Evolutionary conservation across 768 basidiomycete genomes (phyloP).

Genomic region (Termitomyces sp.): DNA sequence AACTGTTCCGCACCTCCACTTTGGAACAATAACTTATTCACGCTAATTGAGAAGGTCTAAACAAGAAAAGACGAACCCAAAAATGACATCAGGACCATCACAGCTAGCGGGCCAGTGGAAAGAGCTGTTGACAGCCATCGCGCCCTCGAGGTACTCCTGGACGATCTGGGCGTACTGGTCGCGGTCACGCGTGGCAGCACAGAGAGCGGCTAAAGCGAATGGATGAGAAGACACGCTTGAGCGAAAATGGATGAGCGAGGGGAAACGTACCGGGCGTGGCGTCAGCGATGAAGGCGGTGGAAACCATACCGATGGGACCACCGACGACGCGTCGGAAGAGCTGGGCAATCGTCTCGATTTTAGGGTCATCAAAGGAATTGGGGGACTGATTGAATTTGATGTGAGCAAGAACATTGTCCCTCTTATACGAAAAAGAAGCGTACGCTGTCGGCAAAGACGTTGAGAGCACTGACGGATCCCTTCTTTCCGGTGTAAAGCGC

Average conservation of each 20-base stretch:
- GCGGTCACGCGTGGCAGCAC: conserved; percentile 41
- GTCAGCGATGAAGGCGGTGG: conserved; percentile 44
- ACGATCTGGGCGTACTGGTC: conserved; percentile 32
- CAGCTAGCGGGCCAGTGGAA: conserved; percentile 42
- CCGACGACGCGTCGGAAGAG: conserved; percentile 39
- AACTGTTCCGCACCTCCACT: conserved; percentile 43
- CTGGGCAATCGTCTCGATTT: conserved; percentile 44
- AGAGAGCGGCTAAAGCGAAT: conserved; percentile 32
- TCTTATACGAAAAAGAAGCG: conserved; percentile 10
- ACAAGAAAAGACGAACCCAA: conserved; percentile 29
- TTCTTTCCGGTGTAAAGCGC: conserved; percentile 47
- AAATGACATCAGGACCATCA: conserved; percentile 41
- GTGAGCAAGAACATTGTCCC: not conserved
- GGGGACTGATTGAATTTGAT: conserved; percentile 28
- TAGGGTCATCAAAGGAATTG: conserved; percentile 42
- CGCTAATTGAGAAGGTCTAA: not conserved
- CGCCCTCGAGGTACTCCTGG: conserved; percentile 35
- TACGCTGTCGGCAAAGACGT: conserved; percentile 43
- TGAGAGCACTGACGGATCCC: conserved; percentile 39
- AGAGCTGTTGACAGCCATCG: conserved; percentile 30
- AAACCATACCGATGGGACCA: conserved; percentile 44
- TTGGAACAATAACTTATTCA: conserved; percentile 16
- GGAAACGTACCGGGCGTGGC: conserved; percentile 37
- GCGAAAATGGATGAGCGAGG: not conserved
- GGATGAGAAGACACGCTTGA: not conserved